A percentile compares a stretch with the other conserved stretches of the same genome.
phyloP scores from a whole-genome alignment of 106 monocot species.

The Iris macrosiphon region DNA sequence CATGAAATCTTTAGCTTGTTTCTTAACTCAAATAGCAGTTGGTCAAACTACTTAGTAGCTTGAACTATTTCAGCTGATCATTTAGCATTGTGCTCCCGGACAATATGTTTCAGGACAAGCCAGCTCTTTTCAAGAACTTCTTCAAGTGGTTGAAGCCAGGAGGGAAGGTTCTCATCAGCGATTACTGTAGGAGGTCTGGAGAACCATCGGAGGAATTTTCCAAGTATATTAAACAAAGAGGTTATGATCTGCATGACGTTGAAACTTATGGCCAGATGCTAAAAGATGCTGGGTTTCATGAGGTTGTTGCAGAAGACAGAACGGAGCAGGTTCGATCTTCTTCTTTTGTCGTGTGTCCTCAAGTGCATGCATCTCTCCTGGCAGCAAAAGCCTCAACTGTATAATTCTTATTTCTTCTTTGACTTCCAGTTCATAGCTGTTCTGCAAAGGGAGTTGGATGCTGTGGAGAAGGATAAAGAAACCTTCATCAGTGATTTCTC shows the following conservation, averaged over 20 bases:
- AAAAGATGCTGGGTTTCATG: slow-evolving; percentile 60
- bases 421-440: slow-evolving; percentile 55
- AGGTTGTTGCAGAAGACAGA: slow-evolving; percentile 72
- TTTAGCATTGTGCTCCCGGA: background rate
- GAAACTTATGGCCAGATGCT: slow-evolving; percentile 80
- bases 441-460: slow-evolving; percentile 63
- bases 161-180: slow-evolving; percentile 77
- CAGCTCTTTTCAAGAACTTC: slow-evolving; percentile 52
- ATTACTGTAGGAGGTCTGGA: slow-evolving; percentile 74
- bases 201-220: slow-evolving; percentile 51
- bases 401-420: background rate
- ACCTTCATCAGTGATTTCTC: slow-evolving; percentile 65
- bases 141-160: slow-evolving; percentile 86
- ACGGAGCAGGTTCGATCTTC: slow-evolving; percentile 58
- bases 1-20: too few relatives aligned
- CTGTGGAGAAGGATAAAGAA: slow-evolving; percentile 55
- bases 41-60: too few relatives aligned
- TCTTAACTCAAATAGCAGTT: too few relatives aligned
- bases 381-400: too few relatives aligned
- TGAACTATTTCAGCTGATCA: background rate
- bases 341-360: background rate
- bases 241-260: slow-evolving; percentile 86
- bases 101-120: slow-evolving; percentile 73
- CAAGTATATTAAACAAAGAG: slow-evolving; percentile 74
- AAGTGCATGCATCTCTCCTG: too few relatives aligned